Evolutionary conservation across 2,329 filamentous ascomycete species (phyloP).

Genomic region (Colletotrichum karsti): DNA sequence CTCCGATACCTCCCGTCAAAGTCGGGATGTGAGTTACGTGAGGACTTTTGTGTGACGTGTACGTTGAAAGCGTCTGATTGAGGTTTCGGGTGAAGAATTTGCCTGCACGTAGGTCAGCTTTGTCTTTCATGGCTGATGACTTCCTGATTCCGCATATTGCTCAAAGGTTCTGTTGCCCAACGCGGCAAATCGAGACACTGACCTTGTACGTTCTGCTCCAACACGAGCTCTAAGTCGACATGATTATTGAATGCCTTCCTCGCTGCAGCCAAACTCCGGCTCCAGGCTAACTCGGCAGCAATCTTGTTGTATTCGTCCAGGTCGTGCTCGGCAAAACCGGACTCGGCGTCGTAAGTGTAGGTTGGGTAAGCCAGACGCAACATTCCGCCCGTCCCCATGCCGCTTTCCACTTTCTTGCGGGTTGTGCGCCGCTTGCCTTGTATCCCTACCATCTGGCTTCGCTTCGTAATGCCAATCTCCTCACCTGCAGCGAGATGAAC

Average conservation of each 20-base stretch:
- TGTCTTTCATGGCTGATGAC: no score
- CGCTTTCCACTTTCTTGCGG: constrained; percentile 42
- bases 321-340: constrained; percentile 77
- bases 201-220: constrained; percentile 72
- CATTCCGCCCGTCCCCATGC: constrained; percentile 46
- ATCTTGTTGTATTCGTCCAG: constrained; percentile 73
- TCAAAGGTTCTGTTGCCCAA: no score
- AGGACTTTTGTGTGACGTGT: constrained; percentile 67
- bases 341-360: constrained; percentile 55
- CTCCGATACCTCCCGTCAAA: constrained; percentile 69
- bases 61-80: constrained; percentile 68
- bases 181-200: constrained; percentile 36
- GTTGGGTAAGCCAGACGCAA: constrained; percentile 46
- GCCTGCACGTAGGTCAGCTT: constrained; percentile 34
- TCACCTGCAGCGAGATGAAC: constrained; percentile 49
- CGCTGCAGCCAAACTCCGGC: constrained; percentile 67
- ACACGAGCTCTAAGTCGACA: constrained; percentile 70
- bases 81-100: constrained; percentile 67
- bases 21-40: constrained; percentile 77
- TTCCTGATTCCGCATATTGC: no score
- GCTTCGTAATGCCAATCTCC: constrained; percentile 49
- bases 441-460: constrained; percentile 53
- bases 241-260: constrained; percentile 70
- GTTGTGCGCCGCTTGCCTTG: constrained; percentile 50
- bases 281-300: constrained; percentile 73